Percentiles rank a stretch among this genome's conserved stretches.
Evolutionary conservation across 2,329 filamentous ascomycete species (phyloP).

Genomic region (Fusarium sp.): DNA sequence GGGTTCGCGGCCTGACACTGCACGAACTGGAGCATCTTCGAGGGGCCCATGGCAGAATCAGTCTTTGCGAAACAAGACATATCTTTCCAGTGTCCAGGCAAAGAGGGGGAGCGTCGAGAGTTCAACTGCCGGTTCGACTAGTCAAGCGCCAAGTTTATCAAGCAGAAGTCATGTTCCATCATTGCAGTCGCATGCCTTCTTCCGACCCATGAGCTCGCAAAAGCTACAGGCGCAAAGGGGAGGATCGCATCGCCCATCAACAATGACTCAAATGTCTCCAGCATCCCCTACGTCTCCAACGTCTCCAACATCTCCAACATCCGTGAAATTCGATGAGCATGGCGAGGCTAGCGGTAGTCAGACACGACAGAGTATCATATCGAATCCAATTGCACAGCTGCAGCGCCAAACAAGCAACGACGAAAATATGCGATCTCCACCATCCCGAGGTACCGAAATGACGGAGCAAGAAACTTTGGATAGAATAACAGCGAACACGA

Average conservation of each 20-base stretch:
- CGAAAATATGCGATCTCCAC: slow-evolving; percentile 67
- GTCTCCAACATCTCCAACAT: slow-evolving; percentile 21
- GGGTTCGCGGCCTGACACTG: slow-evolving; percentile 65
- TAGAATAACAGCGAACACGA: slow-evolving; percentile 78
- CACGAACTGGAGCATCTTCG: slow-evolving; percentile 59
- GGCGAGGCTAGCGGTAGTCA: slow-evolving; percentile 58
- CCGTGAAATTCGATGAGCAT: slow-evolving; percentile 51
- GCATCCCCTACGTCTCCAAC: slow-evolving; percentile 31
- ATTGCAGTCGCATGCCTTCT: slow-evolving; percentile 90
- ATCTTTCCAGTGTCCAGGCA: slow-evolving; percentile 55
- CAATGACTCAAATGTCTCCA: slow-evolving; percentile 51
- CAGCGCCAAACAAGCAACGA: slow-evolving; percentile 51
- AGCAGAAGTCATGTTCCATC: slow-evolving; percentile 91
- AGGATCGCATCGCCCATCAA: slow-evolving; percentile 61
- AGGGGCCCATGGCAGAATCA: slow-evolving; percentile 63
- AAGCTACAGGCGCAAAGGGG: slow-evolving; percentile 89
- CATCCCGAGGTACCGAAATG: slow-evolving; percentile 83
- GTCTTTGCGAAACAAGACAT: slow-evolving; percentile 63
- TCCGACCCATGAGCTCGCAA: slow-evolving; percentile 96
- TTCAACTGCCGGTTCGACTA: slow-evolving; percentile 64
- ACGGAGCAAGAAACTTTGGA: slow-evolving; percentile 80
- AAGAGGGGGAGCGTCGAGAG: slow-evolving; percentile 57
- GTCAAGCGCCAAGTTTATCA: slow-evolving; percentile 66
- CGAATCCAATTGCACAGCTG: slow-evolving; percentile 56
- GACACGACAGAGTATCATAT: slow-evolving; percentile 67